Percentiles rank a stretch among this genome's conserved stretches.
phyloP scores from a whole-genome alignment of 1,284 basidiomycete genomes.

The Tilletiopsis washingtonensis region DNA sequence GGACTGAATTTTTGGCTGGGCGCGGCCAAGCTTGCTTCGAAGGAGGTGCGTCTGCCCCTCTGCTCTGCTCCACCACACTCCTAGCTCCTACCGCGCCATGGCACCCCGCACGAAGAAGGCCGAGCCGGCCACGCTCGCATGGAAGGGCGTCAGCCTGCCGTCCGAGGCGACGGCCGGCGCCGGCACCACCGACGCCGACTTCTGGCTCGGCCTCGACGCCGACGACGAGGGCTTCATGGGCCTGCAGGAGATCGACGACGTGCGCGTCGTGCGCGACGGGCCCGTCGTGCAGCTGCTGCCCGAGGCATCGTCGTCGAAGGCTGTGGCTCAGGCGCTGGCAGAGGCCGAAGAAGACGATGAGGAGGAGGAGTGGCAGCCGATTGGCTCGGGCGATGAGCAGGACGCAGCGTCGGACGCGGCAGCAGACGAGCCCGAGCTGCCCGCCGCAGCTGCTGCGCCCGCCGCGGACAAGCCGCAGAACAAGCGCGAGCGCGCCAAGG shows the following conservation, averaged over 20 bases:
- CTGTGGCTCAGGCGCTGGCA: neutral
- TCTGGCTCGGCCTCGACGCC: constrained; percentile 3
- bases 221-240: constrained; percentile 42
- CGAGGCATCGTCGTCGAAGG: neutral
- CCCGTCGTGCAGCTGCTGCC: neutral
- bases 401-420: neutral
- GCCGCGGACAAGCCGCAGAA: constrained; percentile 1
- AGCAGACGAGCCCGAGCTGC: constrained; percentile 5
- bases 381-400: constrained; percentile 10
- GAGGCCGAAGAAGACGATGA: constrained; percentile 1
- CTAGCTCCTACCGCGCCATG: too few relatives aligned
- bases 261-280: constrained; percentile 17
- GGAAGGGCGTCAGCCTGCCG: constrained; percentile 10
- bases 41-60: too few relatives aligned
- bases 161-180: neutral
- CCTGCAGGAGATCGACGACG: constrained; percentile 39
- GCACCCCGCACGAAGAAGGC: too few relatives aligned
- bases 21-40: too few relatives aligned
- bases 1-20: too few relatives aligned
- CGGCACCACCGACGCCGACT: neutral
- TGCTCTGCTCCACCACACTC: too few relatives aligned
- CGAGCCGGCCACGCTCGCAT: too few relatives aligned
- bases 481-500: too few relatives aligned
- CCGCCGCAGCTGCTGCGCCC: constrained; percentile 5
- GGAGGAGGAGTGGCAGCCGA: constrained; percentile 13